Evolutionary conservation across 2,329 filamentous ascomycete genomes (phyloP).

Genomic region (Mycosphaerella arachidis): DNA sequence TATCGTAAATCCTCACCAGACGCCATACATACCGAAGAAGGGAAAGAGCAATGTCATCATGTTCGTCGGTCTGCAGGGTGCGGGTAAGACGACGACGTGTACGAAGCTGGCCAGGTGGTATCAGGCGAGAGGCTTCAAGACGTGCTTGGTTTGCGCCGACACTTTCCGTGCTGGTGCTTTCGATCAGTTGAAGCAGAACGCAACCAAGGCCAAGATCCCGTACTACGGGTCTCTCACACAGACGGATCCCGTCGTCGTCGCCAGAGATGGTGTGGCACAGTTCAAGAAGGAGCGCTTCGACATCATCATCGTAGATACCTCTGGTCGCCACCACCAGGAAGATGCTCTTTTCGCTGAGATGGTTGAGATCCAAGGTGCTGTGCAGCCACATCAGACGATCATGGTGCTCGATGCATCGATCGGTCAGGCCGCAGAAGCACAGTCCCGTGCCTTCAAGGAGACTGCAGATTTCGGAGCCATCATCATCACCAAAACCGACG

Average conservation of each 20-base stretch:
- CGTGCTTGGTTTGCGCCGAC: constrained; percentile 92
- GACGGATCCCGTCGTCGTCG: constrained; percentile 90
- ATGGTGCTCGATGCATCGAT: constrained; percentile 97
- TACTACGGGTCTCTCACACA: constrained; percentile 97
- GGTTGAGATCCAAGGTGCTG: constrained; percentile 89
- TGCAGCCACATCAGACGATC: constrained; percentile 92
- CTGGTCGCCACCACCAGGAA: constrained; percentile 90
- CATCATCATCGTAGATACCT: constrained; percentile 97
- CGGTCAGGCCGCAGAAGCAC: constrained; percentile 89
- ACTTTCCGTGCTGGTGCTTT: constrained; percentile 98
- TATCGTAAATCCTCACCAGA: constrained; percentile 90
- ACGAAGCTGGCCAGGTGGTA: constrained; percentile 96
- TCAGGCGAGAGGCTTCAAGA: constrained; percentile 85
- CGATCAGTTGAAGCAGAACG: constrained; percentile 97
- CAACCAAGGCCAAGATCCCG: constrained; percentile 96
- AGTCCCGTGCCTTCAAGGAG: constrained; percentile 95
- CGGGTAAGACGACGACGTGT: constrained; percentile 96
- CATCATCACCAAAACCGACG: constrained; percentile 98
- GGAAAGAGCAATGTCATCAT: constrained; percentile 96
- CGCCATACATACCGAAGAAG: constrained; percentile 95
- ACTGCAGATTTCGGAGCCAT: constrained; percentile 96
- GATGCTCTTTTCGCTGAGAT: constrained; percentile 95
- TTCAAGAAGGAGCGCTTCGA: constrained; percentile 99
- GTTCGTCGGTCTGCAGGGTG: constrained; percentile 97
- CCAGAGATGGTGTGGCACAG: constrained; percentile 92